phyloP scores from a whole-genome alignment of 2,329 filamentous ascomycete genomes.

The Blastomyces percursus region DNA sequence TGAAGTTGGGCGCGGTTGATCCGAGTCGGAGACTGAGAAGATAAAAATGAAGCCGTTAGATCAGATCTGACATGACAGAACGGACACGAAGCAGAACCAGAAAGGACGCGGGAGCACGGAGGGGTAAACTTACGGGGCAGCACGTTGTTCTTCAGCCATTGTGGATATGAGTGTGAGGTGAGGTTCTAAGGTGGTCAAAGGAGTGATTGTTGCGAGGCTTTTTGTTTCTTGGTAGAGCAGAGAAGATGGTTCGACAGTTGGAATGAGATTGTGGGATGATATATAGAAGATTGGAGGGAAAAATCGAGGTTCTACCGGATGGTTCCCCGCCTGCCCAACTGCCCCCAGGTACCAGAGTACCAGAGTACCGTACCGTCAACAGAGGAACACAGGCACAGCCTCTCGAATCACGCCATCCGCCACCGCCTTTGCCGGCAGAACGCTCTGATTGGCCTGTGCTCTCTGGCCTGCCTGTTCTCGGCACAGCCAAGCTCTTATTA shows the following conservation, averaged over 20 bases:
- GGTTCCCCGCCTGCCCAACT: no score
- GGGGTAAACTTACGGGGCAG: slow-evolving; percentile 29
- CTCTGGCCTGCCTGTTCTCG: slow-evolving; percentile 22
- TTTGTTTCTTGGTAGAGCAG: neutral
- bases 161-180: slow-evolving; percentile 10
- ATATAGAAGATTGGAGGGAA: neutral
- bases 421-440: slow-evolving; percentile 22
- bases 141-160: slow-evolving; percentile 35
- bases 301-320: neutral
- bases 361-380: no score
- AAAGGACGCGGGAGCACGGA: neutral
- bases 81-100: neutral
- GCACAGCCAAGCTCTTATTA: slow-evolving; percentile 11
- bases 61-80: neutral
- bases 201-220: neutral
- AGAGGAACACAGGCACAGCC: no score
- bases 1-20: slow-evolving; percentile 57
- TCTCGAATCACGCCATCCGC: slow-evolving; percentile 27
- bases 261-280: neutral
- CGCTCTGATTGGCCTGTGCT: slow-evolving; percentile 18
- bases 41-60: neutral
- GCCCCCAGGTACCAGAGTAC: no score
- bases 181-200: neutral
- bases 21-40: slow-evolving; percentile 49
- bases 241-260: neutral